Evolutionary conservation across 2,329 filamentous ascomycete genomes (phyloP), one percentile per base, ranked within the genome.

Genomic region (Venturia nashicola): DNA sequence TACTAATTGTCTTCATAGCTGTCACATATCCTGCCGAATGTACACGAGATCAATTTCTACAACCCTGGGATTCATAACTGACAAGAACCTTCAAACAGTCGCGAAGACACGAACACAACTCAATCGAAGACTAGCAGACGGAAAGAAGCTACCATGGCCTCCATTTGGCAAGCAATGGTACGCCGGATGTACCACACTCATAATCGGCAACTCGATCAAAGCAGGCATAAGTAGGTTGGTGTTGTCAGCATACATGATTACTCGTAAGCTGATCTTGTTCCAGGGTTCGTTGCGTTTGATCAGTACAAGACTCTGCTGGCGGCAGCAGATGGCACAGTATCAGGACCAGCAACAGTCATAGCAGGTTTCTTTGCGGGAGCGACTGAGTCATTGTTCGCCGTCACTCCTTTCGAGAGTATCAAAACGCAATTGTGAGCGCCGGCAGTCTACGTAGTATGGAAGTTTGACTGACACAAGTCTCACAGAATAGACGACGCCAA

Each of bases 371-470:
- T 93, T 65, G 94, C 94, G 9, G 94, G 94, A 64, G 89, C 96
- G 61, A 97, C 93, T 2, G 94, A 99, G 78, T 95, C 90, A 3
- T 78, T 97, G 61, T 78, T 99, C 3, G 94, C 94, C 12, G 94
- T 99, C 42, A 99, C 94, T 42, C 94, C 94, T 0, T 97, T 95
- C 65, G 94, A 99, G 78, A 95, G 90, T 71, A 97, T 99, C 77
- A 99, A 99, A 81, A 99, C 94, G 61, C 95, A 95, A 69, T 79
- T 99, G 83, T 75, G 61, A 23, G 62, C 6, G 14, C 14, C 5
- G 2, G 11, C 18, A 43, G 18, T 2, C 9, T 40, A 27, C 27
- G 27, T 20, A 34, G 14, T 14, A 11, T 12, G 1, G 12, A 60
- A 20, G 4, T 2, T 62, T 27, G n/a, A 23, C 48, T 67, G 18